Evolutionary conservation across 495 filamentous ascomycete species (phyloP).

Genomic region (Aspergillus incahuasiensis): DNA sequence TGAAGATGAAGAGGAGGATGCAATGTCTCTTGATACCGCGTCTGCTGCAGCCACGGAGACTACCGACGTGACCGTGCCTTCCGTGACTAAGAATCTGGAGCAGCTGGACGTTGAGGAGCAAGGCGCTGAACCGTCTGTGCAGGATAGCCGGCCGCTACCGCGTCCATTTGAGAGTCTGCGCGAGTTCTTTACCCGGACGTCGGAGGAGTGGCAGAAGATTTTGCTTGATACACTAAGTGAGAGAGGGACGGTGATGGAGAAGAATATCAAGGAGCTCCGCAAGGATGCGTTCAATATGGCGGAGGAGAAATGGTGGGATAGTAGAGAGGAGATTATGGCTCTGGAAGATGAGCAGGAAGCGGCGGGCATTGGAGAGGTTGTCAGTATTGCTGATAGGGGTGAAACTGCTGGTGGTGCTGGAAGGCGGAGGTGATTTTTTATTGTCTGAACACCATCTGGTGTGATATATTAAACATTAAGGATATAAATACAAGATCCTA

Average conservation of each 20-base stretch:
- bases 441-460: background rate
- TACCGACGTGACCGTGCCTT: conserved; percentile 35
- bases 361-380: conserved; percentile 91
- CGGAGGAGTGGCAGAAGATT: conserved; percentile 82
- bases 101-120: conserved; percentile 56
- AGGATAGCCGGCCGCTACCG: conserved; percentile 47
- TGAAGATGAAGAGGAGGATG: conserved; percentile 37
- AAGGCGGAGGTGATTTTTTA: conserved; percentile 47
- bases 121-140: conserved; percentile 41
- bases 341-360: conserved; percentile 96
- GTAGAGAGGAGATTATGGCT: conserved; percentile 85
- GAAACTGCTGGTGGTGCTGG: conserved; percentile 54
- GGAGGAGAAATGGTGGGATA: conserved; percentile 99
- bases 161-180: conserved; percentile 87
- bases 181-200: conserved; percentile 88
- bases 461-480: background rate
- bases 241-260: conserved; percentile 48
- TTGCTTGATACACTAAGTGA: conserved; percentile 64
- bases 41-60: conserved; percentile 35
- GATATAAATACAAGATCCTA: background rate
- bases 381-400: conserved; percentile 70
- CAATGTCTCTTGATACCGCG: conserved; percentile 36
- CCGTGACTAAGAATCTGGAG: conserved; percentile 54
- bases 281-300: conserved; percentile 81
- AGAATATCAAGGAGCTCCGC: conserved; percentile 84